Evolutionary conservation across 257 asterid species (phyloP).

Genomic region (Linaria vulgaris): DNA sequence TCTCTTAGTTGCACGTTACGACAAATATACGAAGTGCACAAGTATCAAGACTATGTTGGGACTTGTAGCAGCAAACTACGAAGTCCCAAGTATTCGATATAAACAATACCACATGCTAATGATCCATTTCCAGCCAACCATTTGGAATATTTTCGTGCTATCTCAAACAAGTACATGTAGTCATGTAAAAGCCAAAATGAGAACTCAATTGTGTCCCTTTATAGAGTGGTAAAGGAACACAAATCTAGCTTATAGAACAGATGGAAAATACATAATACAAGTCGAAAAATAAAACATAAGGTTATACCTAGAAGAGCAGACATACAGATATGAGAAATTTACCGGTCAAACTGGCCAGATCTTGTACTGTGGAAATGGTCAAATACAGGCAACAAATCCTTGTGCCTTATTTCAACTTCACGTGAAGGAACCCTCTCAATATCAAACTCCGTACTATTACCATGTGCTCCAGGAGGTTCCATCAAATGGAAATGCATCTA

Average conservation of each 20-base stretch:
- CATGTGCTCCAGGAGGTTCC: constrained; percentile 22
- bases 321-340: background rate
- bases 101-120: background rate
- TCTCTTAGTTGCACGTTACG: background rate
- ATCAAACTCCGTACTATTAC: constrained; percentile 34
- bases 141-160: background rate
- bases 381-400: constrained; percentile 35
- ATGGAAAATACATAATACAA: background rate
- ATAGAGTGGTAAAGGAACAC: background rate
- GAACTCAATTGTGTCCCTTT: background rate
- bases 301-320: background rate
- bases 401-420: constrained; percentile 38
- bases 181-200: background rate
- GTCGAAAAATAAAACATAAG: background rate
- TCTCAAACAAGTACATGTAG: background rate
- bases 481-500: constrained; percentile 34
- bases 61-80: background rate
- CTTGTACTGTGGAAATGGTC: constrained; percentile 32
- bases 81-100: background rate
- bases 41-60: too few relatives aligned
- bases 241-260: background rate
- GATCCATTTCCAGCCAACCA: background rate
- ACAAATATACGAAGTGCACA: background rate
- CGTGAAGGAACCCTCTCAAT: constrained; percentile 31
- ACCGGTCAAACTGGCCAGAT: constrained; percentile 31